phyloP scores from a whole-genome alignment of 257 asterid species.

The Salvia hispanica region DNA sequence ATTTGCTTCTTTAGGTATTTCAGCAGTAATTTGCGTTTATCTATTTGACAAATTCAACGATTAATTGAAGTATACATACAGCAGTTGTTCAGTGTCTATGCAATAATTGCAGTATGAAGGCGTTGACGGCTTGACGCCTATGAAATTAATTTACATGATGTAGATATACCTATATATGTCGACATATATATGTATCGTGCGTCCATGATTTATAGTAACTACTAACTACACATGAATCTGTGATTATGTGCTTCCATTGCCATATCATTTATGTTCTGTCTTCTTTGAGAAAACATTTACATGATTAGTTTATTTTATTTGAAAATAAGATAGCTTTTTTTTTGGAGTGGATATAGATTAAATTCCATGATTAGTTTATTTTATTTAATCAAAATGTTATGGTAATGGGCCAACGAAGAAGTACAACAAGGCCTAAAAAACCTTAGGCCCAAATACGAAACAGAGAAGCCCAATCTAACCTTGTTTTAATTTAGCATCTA shows the following conservation, averaged over 20 bases:
- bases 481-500: not conserved
- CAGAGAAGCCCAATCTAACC: not conserved
- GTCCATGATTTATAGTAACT: not conserved
- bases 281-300: too few relatives aligned
- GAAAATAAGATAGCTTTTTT: too few relatives aligned
- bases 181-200: constrained; percentile 19
- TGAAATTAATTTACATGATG: constrained; percentile 3
- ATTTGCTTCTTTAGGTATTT: constrained; percentile 1
- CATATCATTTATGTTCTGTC: not conserved
- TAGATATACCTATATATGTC: too few relatives aligned
- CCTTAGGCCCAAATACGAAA: not conserved
- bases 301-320: too few relatives aligned
- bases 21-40: constrained; percentile 25
- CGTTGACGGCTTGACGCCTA: constrained; percentile 18
- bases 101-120: constrained; percentile 10
- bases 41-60: constrained; percentile 34
- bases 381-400: too few relatives aligned
- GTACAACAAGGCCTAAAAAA: not conserved
- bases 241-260: not conserved
- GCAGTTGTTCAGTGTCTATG: constrained; percentile 1
- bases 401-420: too few relatives aligned
- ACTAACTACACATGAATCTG: too few relatives aligned
- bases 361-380: too few relatives aligned
- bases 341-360: too few relatives aligned
- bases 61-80: constrained; percentile 1